Evolutionary conservation across 2,329 filamentous ascomycete genomes (phyloP), one percentile per base, ranked within the genome.

Genomic region (Helicocarpus griseus): DNA sequence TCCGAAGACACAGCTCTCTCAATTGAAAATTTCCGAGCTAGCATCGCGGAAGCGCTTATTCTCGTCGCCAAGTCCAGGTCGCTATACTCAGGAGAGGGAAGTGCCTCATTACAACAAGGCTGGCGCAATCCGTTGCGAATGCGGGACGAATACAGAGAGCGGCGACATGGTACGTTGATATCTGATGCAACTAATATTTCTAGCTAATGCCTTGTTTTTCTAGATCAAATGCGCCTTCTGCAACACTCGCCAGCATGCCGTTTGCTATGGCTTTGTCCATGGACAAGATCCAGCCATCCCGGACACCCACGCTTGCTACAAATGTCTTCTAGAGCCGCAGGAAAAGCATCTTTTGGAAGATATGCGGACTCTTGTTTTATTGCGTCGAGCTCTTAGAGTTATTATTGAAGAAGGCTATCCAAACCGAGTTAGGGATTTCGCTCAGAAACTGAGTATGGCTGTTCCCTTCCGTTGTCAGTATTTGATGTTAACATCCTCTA

Each of bases 201-300:
- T n/a, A n/a, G n/a, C n/a, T n/a, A n/a, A n/a, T n/a, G 48, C 56
- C 9, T 61, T 53, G 58, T 8, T 5, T 38, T 36, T 17, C 7
- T 38, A 75, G 73, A 58, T 74, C n/a, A 49, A 66, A 51, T 77
- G 74, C 55, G 52, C 57, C 11, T 73, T 69, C 53, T 77, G 74
- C 56, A 56, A 64, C 35, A 70, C 63, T 8, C 70, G 66, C 58
- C 74, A 77, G 54, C 74, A 77, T 61, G 50, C 68, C 24, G 57
- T 66, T 36, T 77, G 74, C 58, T 75, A 75, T 53, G 74, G 74
- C 4, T 76, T 70, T 55, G 57, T 59, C 7, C 61, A 56, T 28
- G 36, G 51, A 1, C 54, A 63, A n/a, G 72, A 75, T 55, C 58
- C 61, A 8, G 66, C 67, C 29, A 54, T 75, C 19, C 69, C 71